Base-by-base conservation (phyloP, 495 filamentous ascomycete genomes). In the Daldinia caldariorum region DNA sequence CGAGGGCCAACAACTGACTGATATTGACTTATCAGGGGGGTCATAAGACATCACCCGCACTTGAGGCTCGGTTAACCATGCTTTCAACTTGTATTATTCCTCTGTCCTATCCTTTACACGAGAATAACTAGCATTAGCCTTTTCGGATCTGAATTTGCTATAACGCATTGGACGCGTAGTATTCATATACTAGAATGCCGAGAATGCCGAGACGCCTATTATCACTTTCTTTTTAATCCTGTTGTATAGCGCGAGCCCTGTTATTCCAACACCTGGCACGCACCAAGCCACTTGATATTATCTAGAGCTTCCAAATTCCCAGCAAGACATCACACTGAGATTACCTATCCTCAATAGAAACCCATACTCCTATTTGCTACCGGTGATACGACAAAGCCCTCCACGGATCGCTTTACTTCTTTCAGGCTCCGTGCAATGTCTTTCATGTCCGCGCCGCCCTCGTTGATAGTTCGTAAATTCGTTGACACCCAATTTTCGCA, bases 401-500 rank as follows among this genome's bases (percentile, higher is more conserved):
- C 74, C 7, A 77, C 72, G 0, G 67, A 58, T 53, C 72, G 62
- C 37, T 65, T 63, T 0, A 71, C 47, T n/a, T 69, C 72, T 22
- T 69, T 71, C 9, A 75, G 61, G 16, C 50, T 49, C 9, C 67
- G 49, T 22, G 67, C 49, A 31, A 77, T 41, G 20, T 73, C 74
- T 26, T 62, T 70, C 6, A 78, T 39, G 55, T 82, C 79, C 12
- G 70, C 72, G 63, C 79, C 67, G 4, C 77, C 67, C 60, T 76
- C 58, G 56, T 77, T 67, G 29, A 4, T 38, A 38, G 22, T 58
- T 41, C 66, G 65, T 54, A 58, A 67, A 34, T 70, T 71, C 38
- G 61, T 71, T 20, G 74, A 72, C 38, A 81, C 35, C 63, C 69
- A 73, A 55, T 73, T 73, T n/a, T 84, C 83, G 45, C 78, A 79